Percentiles rank a stretch among this genome's conserved stretches.
Evolutionary conservation across 139 green algal species (phyloP).

Genomic region (Chlorella sp.): DNA sequence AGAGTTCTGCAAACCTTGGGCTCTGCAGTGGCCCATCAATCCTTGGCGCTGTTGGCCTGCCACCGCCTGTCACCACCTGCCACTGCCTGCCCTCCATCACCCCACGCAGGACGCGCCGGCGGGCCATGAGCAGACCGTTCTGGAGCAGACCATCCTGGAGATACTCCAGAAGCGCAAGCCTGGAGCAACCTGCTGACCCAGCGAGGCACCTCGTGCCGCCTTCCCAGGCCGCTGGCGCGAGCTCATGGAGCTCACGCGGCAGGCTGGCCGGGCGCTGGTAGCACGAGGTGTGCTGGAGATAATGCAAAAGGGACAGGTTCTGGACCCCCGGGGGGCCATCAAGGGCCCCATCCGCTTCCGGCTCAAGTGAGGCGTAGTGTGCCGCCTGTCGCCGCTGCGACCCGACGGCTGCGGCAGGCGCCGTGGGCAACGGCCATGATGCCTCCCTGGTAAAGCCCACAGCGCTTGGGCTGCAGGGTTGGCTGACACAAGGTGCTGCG

Average conservation of each 20-base stretch:
- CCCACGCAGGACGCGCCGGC: neutral
- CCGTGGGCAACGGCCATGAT: neutral
- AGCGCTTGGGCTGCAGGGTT: neutral
- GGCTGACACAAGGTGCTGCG: neutral
- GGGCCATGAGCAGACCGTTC: neutral
- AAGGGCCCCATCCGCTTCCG: slow-evolving; percentile 55
- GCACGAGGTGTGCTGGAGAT: slow-evolving; percentile 37
- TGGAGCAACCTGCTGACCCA: slow-evolving; percentile 54
- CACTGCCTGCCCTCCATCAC: no score
- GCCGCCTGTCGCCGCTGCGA: no score
- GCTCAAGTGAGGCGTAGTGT: slow-evolving; percentile 12
- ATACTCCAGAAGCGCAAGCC: slow-evolving; percentile 32
- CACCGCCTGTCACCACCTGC: no score
- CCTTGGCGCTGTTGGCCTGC: no score
- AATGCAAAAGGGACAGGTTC: slow-evolving; percentile 48
- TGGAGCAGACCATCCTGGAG: slow-evolving; percentile 40
- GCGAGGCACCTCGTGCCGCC: slow-evolving; percentile 44
- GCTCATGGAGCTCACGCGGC: slow-evolving; percentile 44
- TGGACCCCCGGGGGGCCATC: slow-evolving; percentile 23
- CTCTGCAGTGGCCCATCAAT: no score
- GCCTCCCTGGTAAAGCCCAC: neutral
- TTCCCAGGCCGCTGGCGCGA: slow-evolving; percentile 41
- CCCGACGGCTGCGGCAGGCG: no score
- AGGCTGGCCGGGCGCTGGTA: slow-evolving; percentile 34
- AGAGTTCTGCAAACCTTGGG: no score